Evolutionary conservation across 2,329 filamentous ascomycete species (phyloP).

Genomic region (Amphichorda felina): DNA sequence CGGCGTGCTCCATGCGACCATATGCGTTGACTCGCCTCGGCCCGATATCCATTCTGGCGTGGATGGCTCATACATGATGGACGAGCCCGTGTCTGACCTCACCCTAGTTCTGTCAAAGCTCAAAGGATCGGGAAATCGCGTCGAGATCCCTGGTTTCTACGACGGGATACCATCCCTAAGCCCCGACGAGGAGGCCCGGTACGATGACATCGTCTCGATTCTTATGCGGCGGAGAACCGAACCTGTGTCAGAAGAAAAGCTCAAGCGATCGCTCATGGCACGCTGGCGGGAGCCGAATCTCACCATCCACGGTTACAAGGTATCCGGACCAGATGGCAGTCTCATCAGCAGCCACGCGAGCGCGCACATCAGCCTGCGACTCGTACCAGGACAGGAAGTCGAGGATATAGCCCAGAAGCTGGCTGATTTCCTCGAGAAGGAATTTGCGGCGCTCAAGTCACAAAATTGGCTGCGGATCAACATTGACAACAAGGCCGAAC

Average conservation of each 20-base stretch:
- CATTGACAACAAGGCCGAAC: slow-evolving; percentile 88
- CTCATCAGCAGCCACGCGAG: slow-evolving; percentile 85
- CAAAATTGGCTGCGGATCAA: slow-evolving; percentile 71
- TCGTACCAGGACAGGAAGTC: slow-evolving; percentile 88
- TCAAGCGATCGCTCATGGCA: slow-evolving; percentile 80
- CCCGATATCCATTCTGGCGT: slow-evolving; percentile 93
- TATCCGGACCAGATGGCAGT: slow-evolving; percentile 82
- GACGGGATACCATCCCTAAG: slow-evolving; percentile 70
- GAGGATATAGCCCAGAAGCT: slow-evolving; percentile 61
- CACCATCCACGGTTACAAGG: slow-evolving; percentile 86
- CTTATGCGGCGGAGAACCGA: slow-evolving; percentile 61
- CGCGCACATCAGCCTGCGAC: slow-evolving; percentile 76
- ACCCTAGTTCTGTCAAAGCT: slow-evolving; percentile 72
- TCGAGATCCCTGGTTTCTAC: slow-evolving; percentile 83
- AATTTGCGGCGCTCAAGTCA: slow-evolving; percentile 66
- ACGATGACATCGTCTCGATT: slow-evolving; percentile 71
- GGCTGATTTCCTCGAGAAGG: slow-evolving; percentile 51
- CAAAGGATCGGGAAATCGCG: slow-evolving; percentile 67
- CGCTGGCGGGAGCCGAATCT: slow-evolving; percentile 92
- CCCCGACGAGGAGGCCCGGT: slow-evolving; percentile 64
- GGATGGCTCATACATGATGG: slow-evolving; percentile 82
- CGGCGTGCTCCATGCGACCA: slow-evolving; percentile 85
- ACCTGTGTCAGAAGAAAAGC: slow-evolving; percentile 45
- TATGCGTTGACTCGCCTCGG: slow-evolving; percentile 74
- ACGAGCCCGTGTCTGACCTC: slow-evolving; percentile 86